Evolutionary conservation across 148 eudicot genomes (phyloP).

Genomic region (Rhododendron ovatum): DNA sequence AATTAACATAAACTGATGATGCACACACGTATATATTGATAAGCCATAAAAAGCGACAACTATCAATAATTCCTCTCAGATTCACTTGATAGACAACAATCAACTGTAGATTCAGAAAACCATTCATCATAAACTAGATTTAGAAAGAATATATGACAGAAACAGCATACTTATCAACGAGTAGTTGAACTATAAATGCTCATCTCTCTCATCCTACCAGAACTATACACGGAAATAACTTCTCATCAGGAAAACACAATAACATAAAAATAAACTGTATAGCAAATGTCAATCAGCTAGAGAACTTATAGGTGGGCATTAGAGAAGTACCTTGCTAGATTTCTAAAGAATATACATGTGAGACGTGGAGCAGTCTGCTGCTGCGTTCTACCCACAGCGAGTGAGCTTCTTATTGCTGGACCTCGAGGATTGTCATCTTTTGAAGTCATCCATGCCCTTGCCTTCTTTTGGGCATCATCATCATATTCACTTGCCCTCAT

Average conservation of each 20-base stretch:
- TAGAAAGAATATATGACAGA: neutral
- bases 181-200: neutral
- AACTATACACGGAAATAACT: neutral
- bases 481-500: constrained; percentile 43
- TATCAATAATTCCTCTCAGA: neutral
- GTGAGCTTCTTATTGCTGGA: constrained; percentile 87
- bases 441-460: constrained; percentile 93
- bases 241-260: neutral
- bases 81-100: neutral
- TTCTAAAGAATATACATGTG: neutral
- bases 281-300: neutral
- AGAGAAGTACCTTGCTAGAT: neutral
- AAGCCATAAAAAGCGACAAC: neutral
- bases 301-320: neutral
- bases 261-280: neutral
- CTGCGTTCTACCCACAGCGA: constrained; percentile 41
- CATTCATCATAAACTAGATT: neutral
- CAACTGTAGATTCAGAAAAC: neutral
- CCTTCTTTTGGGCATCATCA: constrained; percentile 70
- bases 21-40: neutral
- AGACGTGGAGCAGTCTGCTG: neutral
- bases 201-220: neutral
- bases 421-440: constrained; percentile 96
- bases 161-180: neutral
- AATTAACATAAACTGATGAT: neutral